A percentile compares a stretch with the other conserved stretches of the same genome.
phyloP scores from a whole-genome alignment of 805 yeast genomes.

The Candida tallmaniae region DNA sequence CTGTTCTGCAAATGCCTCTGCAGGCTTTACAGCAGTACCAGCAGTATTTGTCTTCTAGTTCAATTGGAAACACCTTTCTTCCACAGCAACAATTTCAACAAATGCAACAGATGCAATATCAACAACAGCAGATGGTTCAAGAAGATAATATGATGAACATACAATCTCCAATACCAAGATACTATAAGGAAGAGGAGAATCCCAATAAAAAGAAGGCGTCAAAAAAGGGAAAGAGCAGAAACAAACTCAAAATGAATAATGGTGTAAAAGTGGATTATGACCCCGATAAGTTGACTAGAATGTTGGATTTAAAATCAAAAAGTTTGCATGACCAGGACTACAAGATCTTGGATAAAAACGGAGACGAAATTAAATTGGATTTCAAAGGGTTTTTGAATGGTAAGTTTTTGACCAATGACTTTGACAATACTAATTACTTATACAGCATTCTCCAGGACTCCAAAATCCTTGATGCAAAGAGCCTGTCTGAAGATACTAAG shows the following conservation, averaged over 20 bases:
- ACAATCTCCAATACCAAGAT: not conserved
- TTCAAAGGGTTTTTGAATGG: slow-evolving; percentile 40
- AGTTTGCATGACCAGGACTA: slow-evolving; percentile 14
- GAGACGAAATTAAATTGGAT: slow-evolving; percentile 20
- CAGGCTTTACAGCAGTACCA: too few species aligned
- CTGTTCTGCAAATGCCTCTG: too few species aligned
- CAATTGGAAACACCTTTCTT: too few species aligned
- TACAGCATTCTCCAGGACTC: slow-evolving; percentile 8
- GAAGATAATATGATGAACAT: not conserved
- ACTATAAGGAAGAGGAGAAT: too few species aligned
- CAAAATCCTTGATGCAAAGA: slow-evolving; percentile 2
- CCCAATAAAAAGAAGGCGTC: not conserved
- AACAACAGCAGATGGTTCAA: not conserved
- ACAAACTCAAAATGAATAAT: slow-evolving; percentile 3
- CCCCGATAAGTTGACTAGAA: slow-evolving; percentile 19
- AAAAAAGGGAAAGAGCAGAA: slow-evolving; percentile 5
- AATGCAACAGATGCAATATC: not conserved
- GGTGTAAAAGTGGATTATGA: slow-evolving; percentile 21
- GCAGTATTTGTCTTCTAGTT: too few species aligned
- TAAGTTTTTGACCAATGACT: slow-evolving; percentile 37
- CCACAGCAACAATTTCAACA: not conserved
- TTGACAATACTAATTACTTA: slow-evolving; percentile 33
- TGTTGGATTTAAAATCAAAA: slow-evolving; percentile 25
- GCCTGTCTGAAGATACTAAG: slow-evolving; percentile 4
- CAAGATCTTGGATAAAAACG: slow-evolving; percentile 26